Percentiles rank a stretch among this genome's conserved stretches.
Conservation (phyloP, 257 asterid genomes). For the Jaltomata sinuosa region DNA sequence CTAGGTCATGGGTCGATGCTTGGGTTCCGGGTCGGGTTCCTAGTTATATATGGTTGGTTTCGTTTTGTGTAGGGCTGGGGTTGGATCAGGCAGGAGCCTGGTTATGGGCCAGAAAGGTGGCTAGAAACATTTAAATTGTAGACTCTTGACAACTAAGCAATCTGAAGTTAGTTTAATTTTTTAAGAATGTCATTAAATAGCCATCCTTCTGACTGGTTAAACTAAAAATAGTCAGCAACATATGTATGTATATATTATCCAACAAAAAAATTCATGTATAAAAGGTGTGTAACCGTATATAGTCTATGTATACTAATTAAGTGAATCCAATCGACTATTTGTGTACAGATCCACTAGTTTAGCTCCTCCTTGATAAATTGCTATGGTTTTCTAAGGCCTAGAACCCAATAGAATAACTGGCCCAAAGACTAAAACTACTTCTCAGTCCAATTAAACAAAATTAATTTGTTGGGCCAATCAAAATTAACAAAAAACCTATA, state of each 20-base stretch:
- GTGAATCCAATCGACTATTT: not conserved
- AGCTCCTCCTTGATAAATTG: not conserved
- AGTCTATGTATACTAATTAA: not conserved
- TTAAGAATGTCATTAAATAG: not conserved
- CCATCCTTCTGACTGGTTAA: not conserved
- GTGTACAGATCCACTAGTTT: not conserved
- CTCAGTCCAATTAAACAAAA: not conserved
- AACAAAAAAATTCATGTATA: not conserved
- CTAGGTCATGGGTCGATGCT: too few relatives aligned
- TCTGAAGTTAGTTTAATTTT: not conserved
- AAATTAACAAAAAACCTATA: too few relatives aligned
- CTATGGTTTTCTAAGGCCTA: not conserved
- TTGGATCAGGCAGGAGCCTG: too few relatives aligned
- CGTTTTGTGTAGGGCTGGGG: too few relatives aligned
- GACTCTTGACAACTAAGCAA: not conserved
- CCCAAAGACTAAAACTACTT: not conserved
- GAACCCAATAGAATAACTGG: not conserved
- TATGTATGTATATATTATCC: not conserved
- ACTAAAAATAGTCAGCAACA: not conserved
- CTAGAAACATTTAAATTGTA: not conserved
- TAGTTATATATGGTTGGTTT: too few relatives aligned
- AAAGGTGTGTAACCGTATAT: not conserved
- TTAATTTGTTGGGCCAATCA: not conserved
- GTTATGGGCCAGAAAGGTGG: too few relatives aligned
- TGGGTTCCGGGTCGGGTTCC: too few relatives aligned